Evolutionary conservation across 2,329 filamentous ascomycete species (phyloP).

Genomic region (Pseudopyrenochaeta lycopersici): DNA sequence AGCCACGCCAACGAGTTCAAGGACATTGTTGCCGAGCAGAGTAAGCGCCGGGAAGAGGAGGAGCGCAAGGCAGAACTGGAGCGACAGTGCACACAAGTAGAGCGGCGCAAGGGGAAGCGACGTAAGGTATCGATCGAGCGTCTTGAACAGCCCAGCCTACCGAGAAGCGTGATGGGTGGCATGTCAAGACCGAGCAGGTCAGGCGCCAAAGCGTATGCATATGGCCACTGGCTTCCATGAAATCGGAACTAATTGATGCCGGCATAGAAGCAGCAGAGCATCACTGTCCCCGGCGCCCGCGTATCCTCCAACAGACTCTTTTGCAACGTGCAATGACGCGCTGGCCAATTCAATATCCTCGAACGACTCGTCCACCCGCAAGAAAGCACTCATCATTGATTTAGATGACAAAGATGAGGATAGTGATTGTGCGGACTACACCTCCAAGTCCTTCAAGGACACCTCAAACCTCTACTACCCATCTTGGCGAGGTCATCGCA

Average conservation of each 20-base stretch:
- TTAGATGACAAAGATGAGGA: slow-evolving; percentile 35
- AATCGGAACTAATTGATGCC: neutral
- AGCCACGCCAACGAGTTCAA: slow-evolving; percentile 53
- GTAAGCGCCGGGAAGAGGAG: slow-evolving; percentile 39
- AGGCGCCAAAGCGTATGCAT: slow-evolving; percentile 27
- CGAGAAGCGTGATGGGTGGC: slow-evolving; percentile 16
- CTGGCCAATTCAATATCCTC: slow-evolving; percentile 29
- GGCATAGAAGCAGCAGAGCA: slow-evolving; percentile 32
- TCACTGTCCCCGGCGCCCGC: slow-evolving; percentile 30
- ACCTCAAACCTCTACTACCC: neutral
- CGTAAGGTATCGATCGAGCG: slow-evolving; percentile 32
- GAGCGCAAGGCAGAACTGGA: slow-evolving; percentile 36
- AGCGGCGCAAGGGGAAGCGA: slow-evolving; percentile 29
- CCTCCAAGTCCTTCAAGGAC: slow-evolving; percentile 13
- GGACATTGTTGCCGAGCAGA: slow-evolving; percentile 50
- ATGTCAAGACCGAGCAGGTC: slow-evolving; percentile 9
- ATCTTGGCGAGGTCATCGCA: neutral
- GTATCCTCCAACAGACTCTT: slow-evolving; percentile 25
- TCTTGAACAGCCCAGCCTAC: slow-evolving; percentile 12
- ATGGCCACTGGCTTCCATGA: neutral
- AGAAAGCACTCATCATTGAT: slow-evolving; percentile 31
- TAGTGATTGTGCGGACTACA: slow-evolving; percentile 12
- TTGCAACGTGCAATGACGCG: slow-evolving; percentile 41
- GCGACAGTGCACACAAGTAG: slow-evolving; percentile 40
- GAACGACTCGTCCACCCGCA: slow-evolving; percentile 7